Evolutionary conservation across 257 asterid genomes (phyloP).

Genomic region (Salvia miltiorrhiza): DNA sequence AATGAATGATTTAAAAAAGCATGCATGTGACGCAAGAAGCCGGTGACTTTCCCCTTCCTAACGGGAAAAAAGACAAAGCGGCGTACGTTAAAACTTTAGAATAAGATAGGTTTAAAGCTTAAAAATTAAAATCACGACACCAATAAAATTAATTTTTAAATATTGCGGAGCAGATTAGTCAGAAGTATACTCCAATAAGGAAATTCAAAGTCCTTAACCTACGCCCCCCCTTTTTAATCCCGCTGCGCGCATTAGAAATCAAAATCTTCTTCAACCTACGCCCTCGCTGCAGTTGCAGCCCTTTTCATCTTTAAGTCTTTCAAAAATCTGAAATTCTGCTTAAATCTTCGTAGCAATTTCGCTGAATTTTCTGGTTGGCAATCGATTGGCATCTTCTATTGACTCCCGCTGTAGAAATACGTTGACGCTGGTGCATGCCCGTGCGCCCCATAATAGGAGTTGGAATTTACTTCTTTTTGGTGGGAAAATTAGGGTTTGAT

Average conservation of each 20-base stretch:
- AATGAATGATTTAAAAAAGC: slow-evolving; percentile 4
- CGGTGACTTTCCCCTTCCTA: slow-evolving; percentile 20
- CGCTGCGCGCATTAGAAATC: slow-evolving; percentile 1
- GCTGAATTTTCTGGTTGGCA: background rate
- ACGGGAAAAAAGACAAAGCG: slow-evolving; percentile 20
- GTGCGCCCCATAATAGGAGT: slow-evolving; percentile 1
- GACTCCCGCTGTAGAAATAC: background rate
- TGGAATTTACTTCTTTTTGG: slow-evolving; percentile 2
- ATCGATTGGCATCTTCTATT: background rate
- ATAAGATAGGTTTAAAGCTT: no score
- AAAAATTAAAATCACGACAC: background rate
- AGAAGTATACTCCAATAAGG: background rate
- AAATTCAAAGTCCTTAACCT: slow-evolving; percentile 26
- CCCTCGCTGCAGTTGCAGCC: background rate
- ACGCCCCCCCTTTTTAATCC: slow-evolving; percentile 21
- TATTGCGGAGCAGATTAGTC: background rate
- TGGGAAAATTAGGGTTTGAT: slow-evolving; percentile 32
- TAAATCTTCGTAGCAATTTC: slow-evolving; percentile 25
- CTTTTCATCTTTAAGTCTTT: background rate
- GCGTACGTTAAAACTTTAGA: slow-evolving; percentile 12
- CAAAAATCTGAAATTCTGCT: slow-evolving; percentile 2
- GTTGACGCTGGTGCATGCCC: background rate
- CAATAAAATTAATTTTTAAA: background rate
- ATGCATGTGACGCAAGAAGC: slow-evolving; percentile 7
- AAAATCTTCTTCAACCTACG: slow-evolving; percentile 15